Conservation (phyloP, 768 basidiomycete genomes). For the Lactarius sanguifluus region DNA sequence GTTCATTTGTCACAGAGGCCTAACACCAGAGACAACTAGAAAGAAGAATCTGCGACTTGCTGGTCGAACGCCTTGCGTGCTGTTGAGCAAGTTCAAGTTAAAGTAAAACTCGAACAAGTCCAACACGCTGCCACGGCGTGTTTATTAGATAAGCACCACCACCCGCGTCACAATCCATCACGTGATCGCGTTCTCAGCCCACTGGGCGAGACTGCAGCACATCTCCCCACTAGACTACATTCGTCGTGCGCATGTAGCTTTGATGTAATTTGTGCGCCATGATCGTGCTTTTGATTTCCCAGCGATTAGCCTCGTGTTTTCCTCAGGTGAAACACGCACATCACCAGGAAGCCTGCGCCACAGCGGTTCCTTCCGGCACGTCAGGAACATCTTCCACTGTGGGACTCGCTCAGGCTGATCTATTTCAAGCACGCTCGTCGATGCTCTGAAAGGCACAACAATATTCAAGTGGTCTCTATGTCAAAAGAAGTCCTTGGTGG, state of each 20-base stretch:
- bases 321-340: not conserved
- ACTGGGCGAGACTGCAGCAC: too few species aligned
- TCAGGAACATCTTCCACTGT: not conserved
- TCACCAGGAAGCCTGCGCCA: not conserved
- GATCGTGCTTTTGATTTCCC: too few species aligned
- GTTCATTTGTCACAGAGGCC: conserved; percentile 29
- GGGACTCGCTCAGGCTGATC: not conserved
- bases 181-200: not conserved
- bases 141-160: not conserved
- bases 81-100: not conserved
- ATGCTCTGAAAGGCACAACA: too few species aligned
- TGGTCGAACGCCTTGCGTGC: conserved; percentile 5
- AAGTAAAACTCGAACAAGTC: too few species aligned
- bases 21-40: conserved; percentile 29
- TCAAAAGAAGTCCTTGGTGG: too few species aligned
- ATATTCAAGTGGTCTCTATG: too few species aligned
- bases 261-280: too few species aligned
- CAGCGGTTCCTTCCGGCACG: not conserved
- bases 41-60: not conserved
- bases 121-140: not conserved
- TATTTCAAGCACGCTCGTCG: not conserved
- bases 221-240: too few species aligned
- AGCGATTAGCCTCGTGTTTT: not conserved
- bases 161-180: not conserved
- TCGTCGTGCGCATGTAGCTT: too few species aligned